Base-by-base conservation (phyloP, 495 filamentous ascomycete genomes). In the Trichocladium uniseriatum region DNA sequence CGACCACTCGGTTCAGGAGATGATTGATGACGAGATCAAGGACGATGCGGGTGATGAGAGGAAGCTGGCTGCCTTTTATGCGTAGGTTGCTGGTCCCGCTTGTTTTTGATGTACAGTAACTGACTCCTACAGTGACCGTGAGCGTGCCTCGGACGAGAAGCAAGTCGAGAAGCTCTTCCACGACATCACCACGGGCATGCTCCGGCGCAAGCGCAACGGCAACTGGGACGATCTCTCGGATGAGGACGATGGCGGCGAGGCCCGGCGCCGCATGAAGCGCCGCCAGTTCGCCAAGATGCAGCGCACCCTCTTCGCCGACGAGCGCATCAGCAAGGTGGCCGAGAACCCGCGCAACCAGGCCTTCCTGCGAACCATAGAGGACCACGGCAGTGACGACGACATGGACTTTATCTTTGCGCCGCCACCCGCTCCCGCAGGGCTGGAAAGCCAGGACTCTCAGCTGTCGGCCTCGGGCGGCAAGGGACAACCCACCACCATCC, bases 221-320 rank as follows among this genome's bases (percentile, higher is more conserved):
- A 81, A 83, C 51, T 84, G 84, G 60, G 79, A 85, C 38, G 88
- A 94, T 52, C 76, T 95, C 18, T 86, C 84, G 9, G 90, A 95
- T 59, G 86, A 84, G 5, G 89, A 94, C 35, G 91, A 96, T 59
- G 86, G 87, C 41, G 82, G 76, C 2, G 78, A 86, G 56, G 81
- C 86, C 22, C 78, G 82, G 37, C 81, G 85, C 27, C 78, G 89
- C 6, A 78, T 82, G 68, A 96, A 94, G 67, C 81, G 91, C 38
- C 72, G 81, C 48, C 85, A 97, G 56, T 91, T 94, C 64, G 86
- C 87, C 19, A 87, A 86, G 66, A 94, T 95, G 86, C 83, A 88
- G 40, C 88, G 85, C 59, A 86, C 88, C 14, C 73, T 99, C 8
- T 74, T 96, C 15, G 78, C 83, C n/a, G 90, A 98, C 57, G 89